Evolutionary conservation across 1,284 basidiomycete species (phyloP), one percentile per base, ranked within the genome.

Genomic region (Mycosarcoma maydis): DNA sequence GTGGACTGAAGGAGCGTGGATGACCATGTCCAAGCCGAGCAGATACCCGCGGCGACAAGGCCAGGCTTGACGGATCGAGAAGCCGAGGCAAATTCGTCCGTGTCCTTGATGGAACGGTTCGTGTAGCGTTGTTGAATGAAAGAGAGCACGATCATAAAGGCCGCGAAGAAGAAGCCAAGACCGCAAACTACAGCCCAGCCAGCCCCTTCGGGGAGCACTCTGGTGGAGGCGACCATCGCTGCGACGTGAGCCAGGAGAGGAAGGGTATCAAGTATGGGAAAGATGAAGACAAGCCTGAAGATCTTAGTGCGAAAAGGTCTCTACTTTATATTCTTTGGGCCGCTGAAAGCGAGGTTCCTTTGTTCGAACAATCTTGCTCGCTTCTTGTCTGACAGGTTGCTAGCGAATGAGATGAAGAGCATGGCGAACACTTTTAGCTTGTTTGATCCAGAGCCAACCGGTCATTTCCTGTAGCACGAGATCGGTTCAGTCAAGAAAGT

Each of bases 31-130:
- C 75, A 75, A 1, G 77, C 77, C 9, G 72, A 87, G 13, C 94
- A 91, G 64, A 95, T 93, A 7, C 92, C 92, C 10, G 91, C 88
- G 0, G 92, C 93, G 57, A 95, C 93, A 37, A 96, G 85, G 7
- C 92, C 93, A 2, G 93, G 92, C 72, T 93, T 93, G 44, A 83
- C 75, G 7, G 72, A 75, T 22, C 76, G 76, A 2, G 75, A 75
- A 1, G 79, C 79, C 5, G 71, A 74, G 16, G 69, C 64, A 49
- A 81, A 81, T 43, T 81, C 79, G 51, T 80, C 79, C 10, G 77
- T 74, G 34, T 64, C 68, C 41, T 70, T 74, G 41, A 73, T 60
- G 5, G 55, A 53, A 39, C 67, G 46, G 29, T 67, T 42, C 8
- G 77, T 78, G 61, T 79, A 79, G 1, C 75, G 62, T 30, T 77